Base-by-base conservation (phyloP, 139 green algal genomes). In the Coelastrella sp. region DNA sequence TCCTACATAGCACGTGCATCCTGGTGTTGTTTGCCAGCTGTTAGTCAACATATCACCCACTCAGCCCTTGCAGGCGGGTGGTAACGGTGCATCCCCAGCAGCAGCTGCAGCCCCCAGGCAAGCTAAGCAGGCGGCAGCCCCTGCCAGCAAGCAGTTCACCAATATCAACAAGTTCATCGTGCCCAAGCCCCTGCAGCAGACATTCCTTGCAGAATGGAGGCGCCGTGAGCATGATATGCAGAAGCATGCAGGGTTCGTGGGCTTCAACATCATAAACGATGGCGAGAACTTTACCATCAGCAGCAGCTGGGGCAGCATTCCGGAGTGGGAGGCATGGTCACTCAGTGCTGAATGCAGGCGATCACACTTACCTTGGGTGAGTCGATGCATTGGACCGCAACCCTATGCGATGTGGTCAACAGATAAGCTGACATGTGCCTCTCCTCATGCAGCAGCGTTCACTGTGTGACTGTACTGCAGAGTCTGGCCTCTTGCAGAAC, bases 151-250 rank as follows among this genome's bases (percentile, higher is more conserved):
- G 68, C 22, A 66, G 35, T 91, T 91, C 78, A 91, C 87, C 25
- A 91, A 91, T 78, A 91, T 81, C 35, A 91, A 91, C 87, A 85
- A 57, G 75, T 90, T 90, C 57, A 27, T 91, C 7, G 80, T 84
- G 24, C 88, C 88, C 15, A 68, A 91, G 88, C 22, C 56, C 6
- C 7, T 78, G 10, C 85, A 84, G 63, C 65, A 66, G 11, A 14
- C 76, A 1, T 91, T 91, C 24, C 6, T 84, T 58, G 88, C 68
- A 15, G 81, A 25, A 57, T 91, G 88, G 88, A 82, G 57, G 19
- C 57, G 78, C 70, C 88, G 88, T 9, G 88, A 88, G 81, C 15
- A 35, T 17, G 88, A 78, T 56, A 91, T 91, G 88, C 68, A 84
- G 24, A 8, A 25, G 6, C 76, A 84, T 9, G 56, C 80, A 22